Evolutionary conservation across 192 early-diverging fungal genomes (phyloP).

Genomic region (Neocallimastix lanati): DNA sequence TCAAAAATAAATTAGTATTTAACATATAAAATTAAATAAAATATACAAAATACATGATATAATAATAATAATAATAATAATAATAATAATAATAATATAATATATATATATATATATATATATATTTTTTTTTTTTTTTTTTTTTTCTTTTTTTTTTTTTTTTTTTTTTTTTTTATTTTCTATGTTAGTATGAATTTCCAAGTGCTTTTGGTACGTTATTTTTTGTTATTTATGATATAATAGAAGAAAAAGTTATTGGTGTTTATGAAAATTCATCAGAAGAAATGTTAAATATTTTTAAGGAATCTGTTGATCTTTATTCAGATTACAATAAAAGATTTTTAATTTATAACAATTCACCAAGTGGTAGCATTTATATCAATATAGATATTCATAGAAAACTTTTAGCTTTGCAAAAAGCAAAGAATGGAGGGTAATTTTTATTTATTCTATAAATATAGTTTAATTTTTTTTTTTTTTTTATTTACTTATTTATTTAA

Average conservation of each 20-base stretch:
- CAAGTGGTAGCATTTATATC: constrained; percentile 9
- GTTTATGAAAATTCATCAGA: constrained; percentile 49
- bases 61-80: too few relatives aligned
- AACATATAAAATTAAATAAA: too few relatives aligned
- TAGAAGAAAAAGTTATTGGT: constrained; percentile 23
- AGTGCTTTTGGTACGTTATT: constrained; percentile 28
- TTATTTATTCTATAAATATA: too few relatives aligned
- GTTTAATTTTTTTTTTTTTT: too few relatives aligned
- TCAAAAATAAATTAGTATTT: too few relatives aligned
- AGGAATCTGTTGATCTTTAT: constrained; percentile 18
- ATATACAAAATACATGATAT: too few relatives aligned
- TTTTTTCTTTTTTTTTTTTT: too few relatives aligned
- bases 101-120: too few relatives aligned
- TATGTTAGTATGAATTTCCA: not conserved
- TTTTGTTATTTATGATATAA: constrained; percentile 46
- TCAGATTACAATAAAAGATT: not conserved
- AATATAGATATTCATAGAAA: constrained; percentile 30
- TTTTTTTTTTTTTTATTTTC: too few relatives aligned
- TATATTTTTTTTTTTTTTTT: too few relatives aligned
- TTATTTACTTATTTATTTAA: too few relatives aligned
- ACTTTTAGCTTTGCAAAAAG: constrained; percentile 35
- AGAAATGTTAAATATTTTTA: constrained; percentile 32
- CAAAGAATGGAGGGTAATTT: constrained; percentile 54
- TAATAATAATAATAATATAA: too few relatives aligned
- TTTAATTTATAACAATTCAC: not conserved